phyloP scores from a whole-genome alignment of 495 filamentous ascomycete genomes.

The Staphylotrichum longicolle region DNA sequence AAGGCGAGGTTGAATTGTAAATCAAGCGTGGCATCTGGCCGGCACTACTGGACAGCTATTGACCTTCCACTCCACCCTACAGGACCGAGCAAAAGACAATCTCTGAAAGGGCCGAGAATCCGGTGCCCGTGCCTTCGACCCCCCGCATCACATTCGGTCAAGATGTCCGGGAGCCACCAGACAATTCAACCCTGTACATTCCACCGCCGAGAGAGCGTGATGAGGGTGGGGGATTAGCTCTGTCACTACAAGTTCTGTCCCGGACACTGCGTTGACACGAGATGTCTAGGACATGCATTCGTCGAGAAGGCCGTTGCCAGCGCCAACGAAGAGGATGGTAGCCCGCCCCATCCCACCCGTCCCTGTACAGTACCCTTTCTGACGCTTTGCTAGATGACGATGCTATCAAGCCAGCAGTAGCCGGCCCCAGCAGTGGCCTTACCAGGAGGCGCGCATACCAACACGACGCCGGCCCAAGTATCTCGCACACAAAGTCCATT shows the following conservation, averaged over 20 bases:
- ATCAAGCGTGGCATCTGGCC: too few relatives aligned
- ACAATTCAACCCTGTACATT: slow-evolving; percentile 1
- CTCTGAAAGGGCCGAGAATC: background rate
- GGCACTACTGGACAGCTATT: too few relatives aligned
- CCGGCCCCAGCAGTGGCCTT: background rate
- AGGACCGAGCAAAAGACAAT: background rate
- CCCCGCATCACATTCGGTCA: background rate
- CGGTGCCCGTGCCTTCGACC: background rate
- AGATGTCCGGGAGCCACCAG: background rate
- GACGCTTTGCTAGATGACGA: background rate
- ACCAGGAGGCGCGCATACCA: background rate
- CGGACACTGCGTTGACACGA: too few relatives aligned
- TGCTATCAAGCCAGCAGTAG: slow-evolving; percentile 5
- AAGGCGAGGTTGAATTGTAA: background rate
- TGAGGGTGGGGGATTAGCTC: background rate
- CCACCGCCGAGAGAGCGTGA: slow-evolving; percentile 4
- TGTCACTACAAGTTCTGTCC: too few relatives aligned
- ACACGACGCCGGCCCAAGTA: background rate
- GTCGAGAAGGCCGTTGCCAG: background rate
- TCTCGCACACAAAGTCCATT: slow-evolving; percentile 4
- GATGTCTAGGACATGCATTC: background rate
- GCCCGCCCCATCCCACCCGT: too few relatives aligned
- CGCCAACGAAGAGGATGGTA: background rate
- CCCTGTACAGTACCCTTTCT: background rate
- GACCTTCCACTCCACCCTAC: too few relatives aligned